Evolutionary conservation across 2,329 filamentous ascomycete species (phyloP).

Genomic region (Fonsecaea pedrosoi): DNA sequence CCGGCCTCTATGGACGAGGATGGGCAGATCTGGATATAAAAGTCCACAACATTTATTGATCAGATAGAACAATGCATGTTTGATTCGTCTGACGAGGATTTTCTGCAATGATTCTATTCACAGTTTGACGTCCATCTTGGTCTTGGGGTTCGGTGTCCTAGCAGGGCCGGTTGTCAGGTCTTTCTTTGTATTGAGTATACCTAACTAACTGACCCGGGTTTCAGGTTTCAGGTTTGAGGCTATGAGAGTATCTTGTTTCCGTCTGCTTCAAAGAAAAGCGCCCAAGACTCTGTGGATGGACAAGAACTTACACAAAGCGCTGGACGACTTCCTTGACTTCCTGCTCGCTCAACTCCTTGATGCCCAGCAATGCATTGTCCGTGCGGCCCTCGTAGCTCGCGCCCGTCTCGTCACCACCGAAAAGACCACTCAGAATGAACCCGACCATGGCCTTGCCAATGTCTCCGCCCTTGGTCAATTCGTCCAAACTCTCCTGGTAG

Average conservation of each 20-base stretch:
- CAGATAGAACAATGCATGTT: background rate
- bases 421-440: constrained; percentile 45
- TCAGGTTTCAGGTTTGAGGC: too few relatives aligned
- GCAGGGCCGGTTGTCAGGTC: background rate
- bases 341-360: constrained; percentile 45
- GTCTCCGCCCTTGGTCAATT: constrained; percentile 40
- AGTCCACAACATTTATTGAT: background rate
- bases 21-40: constrained; percentile 27
- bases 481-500: constrained; percentile 42
- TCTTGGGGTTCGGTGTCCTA: background rate
- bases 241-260: background rate
- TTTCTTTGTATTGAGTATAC: background rate
- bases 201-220: too few relatives aligned
- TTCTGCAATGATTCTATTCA: background rate
- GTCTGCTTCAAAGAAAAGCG: background rate
- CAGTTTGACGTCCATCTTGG: background rate
- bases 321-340: constrained; percentile 45
- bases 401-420: constrained; percentile 43
- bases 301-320: constrained; percentile 16
- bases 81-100: background rate
- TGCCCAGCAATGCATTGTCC: constrained; percentile 51
- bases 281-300: too few relatives aligned
- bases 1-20: constrained; percentile 23
- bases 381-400: constrained; percentile 41
- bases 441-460: constrained; percentile 39